Evolutionary conservation across 805 yeast genomes (phyloP), one percentile per base, ranked within the genome.

Genomic region (Candida succiphila): DNA sequence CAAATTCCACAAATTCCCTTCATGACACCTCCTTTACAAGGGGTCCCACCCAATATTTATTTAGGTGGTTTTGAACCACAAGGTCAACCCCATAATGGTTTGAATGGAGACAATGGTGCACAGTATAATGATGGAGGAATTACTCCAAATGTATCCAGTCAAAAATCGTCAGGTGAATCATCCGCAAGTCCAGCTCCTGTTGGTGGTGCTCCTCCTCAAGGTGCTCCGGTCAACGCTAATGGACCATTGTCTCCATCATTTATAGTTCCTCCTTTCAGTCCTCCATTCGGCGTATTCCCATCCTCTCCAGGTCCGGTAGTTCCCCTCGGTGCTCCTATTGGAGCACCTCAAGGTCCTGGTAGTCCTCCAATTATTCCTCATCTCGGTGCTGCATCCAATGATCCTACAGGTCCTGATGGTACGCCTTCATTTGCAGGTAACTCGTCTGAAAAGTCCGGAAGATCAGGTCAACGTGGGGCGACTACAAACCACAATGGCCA

Each of bases 261-360:
- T n/a, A n/a, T n/a, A n/a, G n/a, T n/a, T n/a, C 72, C 69, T 17
- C 66, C 72, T 0, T 73, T 70, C 41, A 9, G 46, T 57, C 45
- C 32, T 32, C 39, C 59, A 22, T 17, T 18, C 21, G 30, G 14
- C 18, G 10, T 14, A 24, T 18, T 28, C 37, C 9, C 34, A 44
- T 9, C 44, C 47, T 12, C 46, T 51, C 18, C 46, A 46, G 23
- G 34, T 27, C 18, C 30, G n/a, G n/a, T n/a, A n/a, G n/a, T n/a
- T n/a, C n/a, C n/a, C n/a, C n/a, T n/a, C 35, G 19, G 36, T 21
- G 34, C 38, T n/a, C n/a, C n/a, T n/a, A n/a, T n/a, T n/a, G n/a
- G n/a, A n/a, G n/a, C n/a, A n/a, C n/a, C n/a, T n/a, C n/a, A n/a
- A n/a, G n/a, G n/a, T n/a, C n/a, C n/a, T n/a, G n/a, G n/a, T n/a